These are phyloP conservation scores for Quaeritorhiza haematococci DNA, from an alignment of 371 early-diverging fungal species.

Conservation along the genomic window DNA sequence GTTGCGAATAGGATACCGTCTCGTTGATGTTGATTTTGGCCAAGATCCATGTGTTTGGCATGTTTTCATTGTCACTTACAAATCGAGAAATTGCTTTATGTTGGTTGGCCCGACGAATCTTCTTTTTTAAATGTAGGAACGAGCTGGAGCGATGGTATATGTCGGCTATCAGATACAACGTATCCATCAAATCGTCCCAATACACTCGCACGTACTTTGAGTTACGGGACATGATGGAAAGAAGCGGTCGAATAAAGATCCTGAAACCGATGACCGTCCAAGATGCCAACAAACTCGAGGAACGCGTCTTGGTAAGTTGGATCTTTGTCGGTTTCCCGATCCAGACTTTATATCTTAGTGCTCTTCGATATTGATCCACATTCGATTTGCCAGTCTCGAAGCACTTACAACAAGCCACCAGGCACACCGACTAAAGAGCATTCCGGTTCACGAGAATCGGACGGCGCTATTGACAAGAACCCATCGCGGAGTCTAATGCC, in stretches of 20 bases:
- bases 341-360: neutral
- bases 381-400: neutral
- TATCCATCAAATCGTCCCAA: slow-evolving; percentile 50
- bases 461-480: neutral
- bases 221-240: slow-evolving; percentile 43
- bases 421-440: neutral
- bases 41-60: neutral
- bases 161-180: slow-evolving; percentile 53
- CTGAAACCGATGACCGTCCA: slow-evolving; percentile 25
- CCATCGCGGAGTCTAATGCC: neutral
- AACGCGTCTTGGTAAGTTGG: too few species aligned
- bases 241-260: slow-evolving; percentile 17
- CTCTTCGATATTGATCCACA: neutral
- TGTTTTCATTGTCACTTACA: neutral
- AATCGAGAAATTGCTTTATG: neutral
- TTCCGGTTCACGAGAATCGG: too few species aligned
- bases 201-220: slow-evolving; percentile 60
- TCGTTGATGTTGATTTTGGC: neutral
- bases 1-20: too few species aligned
- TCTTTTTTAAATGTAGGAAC: slow-evolving; percentile 24
- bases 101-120: neutral
- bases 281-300: neutral
- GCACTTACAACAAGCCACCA: neutral
- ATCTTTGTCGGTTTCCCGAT: too few species aligned
- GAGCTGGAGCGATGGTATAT: slow-evolving; percentile 59